A percentile compares a stretch with the other conserved stretches of the same genome.
These are phyloP conservation scores for Podosphaera leucotricha DNA, from an alignment of 2,329 filamentous ascomycete species.

Conservation along the genomic window DNA sequence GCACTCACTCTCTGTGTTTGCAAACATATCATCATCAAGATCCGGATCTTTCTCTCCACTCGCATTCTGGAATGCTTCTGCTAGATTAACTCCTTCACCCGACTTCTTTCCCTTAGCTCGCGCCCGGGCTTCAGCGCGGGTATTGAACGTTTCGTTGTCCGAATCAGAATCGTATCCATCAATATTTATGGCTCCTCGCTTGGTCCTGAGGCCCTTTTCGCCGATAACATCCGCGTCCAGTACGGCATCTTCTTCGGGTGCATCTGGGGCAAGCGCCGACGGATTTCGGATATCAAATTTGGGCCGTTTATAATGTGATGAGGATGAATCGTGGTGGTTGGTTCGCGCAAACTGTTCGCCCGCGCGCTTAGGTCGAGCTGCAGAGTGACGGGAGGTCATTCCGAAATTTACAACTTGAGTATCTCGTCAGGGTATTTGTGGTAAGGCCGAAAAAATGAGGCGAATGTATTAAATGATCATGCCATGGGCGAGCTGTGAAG, in stretches of 20 bases:
- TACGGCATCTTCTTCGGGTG: slow-evolving; percentile 48
- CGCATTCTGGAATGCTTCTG: slow-evolving; percentile 22
- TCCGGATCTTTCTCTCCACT: slow-evolving; percentile 15
- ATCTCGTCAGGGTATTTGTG: too few species aligned
- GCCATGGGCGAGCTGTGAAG: too few species aligned
- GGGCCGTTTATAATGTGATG: slow-evolving; percentile 44
- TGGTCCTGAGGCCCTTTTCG: slow-evolving; percentile 43
- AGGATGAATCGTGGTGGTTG: slow-evolving; percentile 34
- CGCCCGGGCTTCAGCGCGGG: slow-evolving; percentile 38
- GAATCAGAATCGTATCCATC: slow-evolving; percentile 96
- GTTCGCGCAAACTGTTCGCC: slow-evolving; percentile 61
- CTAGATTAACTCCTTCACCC: slow-evolving; percentile 22
- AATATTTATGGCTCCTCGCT: slow-evolving; percentile 84
- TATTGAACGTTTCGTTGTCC: slow-evolving; percentile 69
- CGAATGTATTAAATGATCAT: too few species aligned
- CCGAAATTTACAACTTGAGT: slow-evolving; percentile 16
- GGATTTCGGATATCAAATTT: slow-evolving; percentile 92
- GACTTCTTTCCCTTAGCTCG: slow-evolving; percentile 20
- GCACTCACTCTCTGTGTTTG: slow-evolving; percentile 36
- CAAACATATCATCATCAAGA: slow-evolving; percentile 65
- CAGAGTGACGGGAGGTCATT: slow-evolving; percentile 31
- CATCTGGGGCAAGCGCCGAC: slow-evolving; percentile 69
- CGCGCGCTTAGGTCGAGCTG: slow-evolving; percentile 59
- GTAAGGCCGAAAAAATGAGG: not conserved
- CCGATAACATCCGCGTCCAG: slow-evolving; percentile 88